Conservation (phyloP, 176 grass and related monocot species). For the Musa acuminata region DNA sequence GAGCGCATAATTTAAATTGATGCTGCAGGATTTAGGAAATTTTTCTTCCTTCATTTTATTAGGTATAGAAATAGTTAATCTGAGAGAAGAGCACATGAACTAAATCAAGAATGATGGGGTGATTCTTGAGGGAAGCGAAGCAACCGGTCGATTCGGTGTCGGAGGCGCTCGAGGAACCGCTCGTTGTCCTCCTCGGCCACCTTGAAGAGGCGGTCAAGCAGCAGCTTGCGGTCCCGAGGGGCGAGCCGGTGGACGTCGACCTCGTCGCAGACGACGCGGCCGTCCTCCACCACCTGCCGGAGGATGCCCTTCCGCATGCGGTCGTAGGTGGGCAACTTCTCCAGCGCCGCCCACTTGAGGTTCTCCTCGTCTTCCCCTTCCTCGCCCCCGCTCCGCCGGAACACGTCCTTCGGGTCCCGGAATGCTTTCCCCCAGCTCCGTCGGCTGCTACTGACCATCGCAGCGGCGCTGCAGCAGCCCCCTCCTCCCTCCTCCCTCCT, state of each 20-base stretch:
- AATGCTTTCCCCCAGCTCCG: constrained; percentile 22
- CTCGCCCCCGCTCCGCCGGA: constrained; percentile 22
- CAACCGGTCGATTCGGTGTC: constrained; percentile 46
- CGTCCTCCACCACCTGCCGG: constrained; percentile 20
- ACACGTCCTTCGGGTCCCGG: constrained; percentile 21
- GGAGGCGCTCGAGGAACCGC: constrained; percentile 32
- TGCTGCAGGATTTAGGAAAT: no score
- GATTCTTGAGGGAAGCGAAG: neutral
- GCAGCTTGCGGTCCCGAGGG: constrained; percentile 26
- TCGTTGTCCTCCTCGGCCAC: constrained; percentile 61
- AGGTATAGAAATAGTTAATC: no score
- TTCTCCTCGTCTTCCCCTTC: constrained; percentile 70
- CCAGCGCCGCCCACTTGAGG: constrained; percentile 69
- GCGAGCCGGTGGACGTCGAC: constrained; percentile 42
- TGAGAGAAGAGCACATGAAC: no score
- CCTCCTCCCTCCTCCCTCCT: no score
- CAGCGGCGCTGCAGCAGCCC: neutral
- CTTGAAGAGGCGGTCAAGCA: constrained; percentile 48
- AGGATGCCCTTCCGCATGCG: constrained; percentile 53
- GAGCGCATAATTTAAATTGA: no score
- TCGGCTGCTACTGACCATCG: constrained; percentile 15
- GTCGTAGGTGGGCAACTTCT: constrained; percentile 96
- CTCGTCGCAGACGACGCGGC: constrained; percentile 14
- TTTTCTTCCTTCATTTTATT: no score
- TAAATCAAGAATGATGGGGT: no score